Base-by-base conservation (phyloP, 108 stramenopile genomes). In the Skeletonema potamos region DNA sequence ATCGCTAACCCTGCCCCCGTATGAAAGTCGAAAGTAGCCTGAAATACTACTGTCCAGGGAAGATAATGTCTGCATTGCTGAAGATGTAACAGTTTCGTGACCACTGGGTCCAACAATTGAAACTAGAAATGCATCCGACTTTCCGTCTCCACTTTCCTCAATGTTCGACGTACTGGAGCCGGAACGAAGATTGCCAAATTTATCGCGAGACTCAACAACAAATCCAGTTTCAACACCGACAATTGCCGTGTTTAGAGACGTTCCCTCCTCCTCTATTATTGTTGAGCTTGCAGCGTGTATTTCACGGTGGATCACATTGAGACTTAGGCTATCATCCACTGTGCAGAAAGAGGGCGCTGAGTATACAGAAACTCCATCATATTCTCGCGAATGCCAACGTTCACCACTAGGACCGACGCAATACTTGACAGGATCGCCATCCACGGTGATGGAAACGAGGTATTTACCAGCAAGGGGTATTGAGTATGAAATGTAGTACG, bases 181-280 rank as follows among this genome's bases (percentile, higher is more conserved):
- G 15, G 69, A 74, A 29, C 90, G 72, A 28, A 90, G 46, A 66
- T 95, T 95, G 18, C 91, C 92, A 74, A 93, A 95, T 34, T 83
- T 82, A 72, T 95, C 94, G 15, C 90, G 70, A 7, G 89, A 84
- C 44, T 87, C 63, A 29, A 95, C 70, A 7, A 64, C 37, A 63
- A 93, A 87, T 15, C 66, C 67, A 1, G 79, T 86, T 39, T 76
- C 60, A 11, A 69, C 71, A 17, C 94, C 94, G 27, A 89, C 90
- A 29, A 73, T 59, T 24, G 91, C 87, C 17, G 4, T 92, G 85
- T 8, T 87, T 89, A 18, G 75, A 71, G 27, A 63, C 24, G 26
- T 20, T 51, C 48, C 72, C 12, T 58, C 70, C 32, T 70, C 51
- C 17, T 69, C 76, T 0, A 54, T 24, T 9, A 84, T 70, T 24